Base-by-base conservation (phyloP, 75 land plant genomes). In the Adiantum capillusveneris region DNA sequence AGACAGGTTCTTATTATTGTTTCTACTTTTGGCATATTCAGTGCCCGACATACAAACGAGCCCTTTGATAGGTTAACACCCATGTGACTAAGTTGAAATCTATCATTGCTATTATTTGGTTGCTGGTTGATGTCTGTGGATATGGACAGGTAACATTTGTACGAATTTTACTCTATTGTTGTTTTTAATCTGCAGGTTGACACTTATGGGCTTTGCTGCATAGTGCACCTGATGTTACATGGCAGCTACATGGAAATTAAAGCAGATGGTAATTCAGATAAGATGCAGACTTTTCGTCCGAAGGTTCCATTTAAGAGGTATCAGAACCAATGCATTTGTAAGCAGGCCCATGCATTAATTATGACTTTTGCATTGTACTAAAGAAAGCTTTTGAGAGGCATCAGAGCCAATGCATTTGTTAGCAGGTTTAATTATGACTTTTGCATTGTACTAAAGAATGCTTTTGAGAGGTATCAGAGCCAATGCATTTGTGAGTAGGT, bases 151-250 rank as follows among this genome's bases (percentile, higher is more conserved):
- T n/a, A n/a, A n/a, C n/a, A n/a, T n/a, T n/a, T n/a, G n/a, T n/a
- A n/a, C n/a, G n/a, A n/a, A n/a, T n/a, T n/a, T n/a, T n/a, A n/a
- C n/a, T n/a, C n/a, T 57, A 11, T 49, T 53, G 3, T 18, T 59
- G 11, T 6, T 31, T 45, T 34, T 30, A 21, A 51, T 31, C 54
- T 29, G 2, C 82, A 94, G 99, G 88, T 72, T 17, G 99, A 95
- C 77, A 82, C 81, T 11, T 95, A 90, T 53, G 84, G 88, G 24
- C 75, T 95, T n/a, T 95, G 99, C 69, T 88, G 76, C 27, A 67
- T 78, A 28, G 92, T 79, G 36, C 99, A 95, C 57, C 75, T 81
- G 76, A 83, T 95, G 88, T 79, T 95, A 63, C 88, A 86, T 70
- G 82, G 83, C 13, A 61, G 64, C 39, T 87, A 90, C 65, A 90